Percentiles rank a stretch among this genome's conserved stretches.
These are phyloP conservation scores for Phytophthora megakarya DNA, from an alignment of 352 stramenopile genomes.

Conservation along the genomic window DNA sequence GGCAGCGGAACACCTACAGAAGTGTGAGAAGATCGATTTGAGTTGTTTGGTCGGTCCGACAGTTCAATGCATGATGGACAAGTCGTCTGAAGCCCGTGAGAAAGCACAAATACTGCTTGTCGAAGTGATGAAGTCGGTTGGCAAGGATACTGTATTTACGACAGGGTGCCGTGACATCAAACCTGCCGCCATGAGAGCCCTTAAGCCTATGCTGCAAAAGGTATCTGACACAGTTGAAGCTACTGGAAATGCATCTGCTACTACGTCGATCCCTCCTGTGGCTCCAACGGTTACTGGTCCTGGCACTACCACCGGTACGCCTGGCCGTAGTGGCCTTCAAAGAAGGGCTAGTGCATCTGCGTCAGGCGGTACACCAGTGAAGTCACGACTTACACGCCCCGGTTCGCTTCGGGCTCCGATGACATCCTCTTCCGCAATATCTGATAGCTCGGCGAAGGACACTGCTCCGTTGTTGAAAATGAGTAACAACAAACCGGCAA, in stretches of 20 bases:
- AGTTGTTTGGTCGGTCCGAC: slow-evolving; percentile 66
- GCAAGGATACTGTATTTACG: slow-evolving; percentile 72
- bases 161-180: slow-evolving; percentile 83
- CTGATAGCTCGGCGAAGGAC: slow-evolving; percentile 54
- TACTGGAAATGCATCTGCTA: slow-evolving; percentile 6
- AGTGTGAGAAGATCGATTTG: slow-evolving; percentile 73
- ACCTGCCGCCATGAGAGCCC: slow-evolving; percentile 81
- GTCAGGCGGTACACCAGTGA: slow-evolving; percentile 29
- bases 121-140: slow-evolving; percentile 84
- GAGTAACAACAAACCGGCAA: slow-evolving; percentile 61
- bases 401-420: slow-evolving; percentile 37
- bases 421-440: slow-evolving; percentile 30
- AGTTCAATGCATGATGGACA: slow-evolving; percentile 85
- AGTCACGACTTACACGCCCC: slow-evolving; percentile 41
- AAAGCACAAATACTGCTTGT: slow-evolving; percentile 79
- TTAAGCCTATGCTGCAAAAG: slow-evolving; percentile 88
- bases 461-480: slow-evolving; percentile 59
- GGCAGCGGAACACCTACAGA: slow-evolving; percentile 69
- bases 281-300: slow-evolving; percentile 15
- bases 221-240: slow-evolving; percentile 55
- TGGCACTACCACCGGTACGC: slow-evolving; percentile 9
- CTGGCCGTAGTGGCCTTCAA: slow-evolving; percentile 24
- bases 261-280: slow-evolving; percentile 18
- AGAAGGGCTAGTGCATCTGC: slow-evolving; percentile 33
- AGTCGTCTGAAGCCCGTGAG: slow-evolving; percentile 80